Percentiles rank a stretch among this genome's conserved stretches.
Evolutionary conservation across 257 asterid species (phyloP).

Genomic region (Solanum microdontum): DNA sequence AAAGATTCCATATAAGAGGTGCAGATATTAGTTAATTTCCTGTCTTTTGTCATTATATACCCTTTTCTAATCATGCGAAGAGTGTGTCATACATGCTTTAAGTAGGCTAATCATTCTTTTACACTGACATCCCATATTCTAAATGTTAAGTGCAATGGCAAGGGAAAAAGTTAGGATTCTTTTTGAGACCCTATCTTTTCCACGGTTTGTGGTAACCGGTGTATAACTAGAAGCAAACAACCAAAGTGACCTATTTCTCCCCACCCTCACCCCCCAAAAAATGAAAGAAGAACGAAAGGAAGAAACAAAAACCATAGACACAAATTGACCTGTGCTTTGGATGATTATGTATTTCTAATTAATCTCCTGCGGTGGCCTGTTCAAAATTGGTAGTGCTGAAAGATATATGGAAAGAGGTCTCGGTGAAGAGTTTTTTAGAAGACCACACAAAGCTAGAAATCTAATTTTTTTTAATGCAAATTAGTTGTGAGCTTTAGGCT

Average conservation of each 20-base stretch:
- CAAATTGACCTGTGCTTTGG: not conserved
- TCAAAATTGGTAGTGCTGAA: not conserved
- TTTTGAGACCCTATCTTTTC: not conserved
- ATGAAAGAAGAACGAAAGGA: not conserved
- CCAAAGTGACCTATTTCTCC: not conserved
- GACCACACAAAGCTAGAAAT: not conserved
- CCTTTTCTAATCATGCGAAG: not conserved
- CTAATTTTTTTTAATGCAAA: not conserved
- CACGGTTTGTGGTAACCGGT: not conserved
- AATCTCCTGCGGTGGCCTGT: not conserved
- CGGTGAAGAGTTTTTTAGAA: not conserved
- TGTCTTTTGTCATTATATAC: not conserved
- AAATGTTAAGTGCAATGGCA: not conserved
- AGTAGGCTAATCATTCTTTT: not conserved
- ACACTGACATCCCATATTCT: not conserved
- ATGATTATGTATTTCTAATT: not conserved
- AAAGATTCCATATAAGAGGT: conserved; percentile 39
- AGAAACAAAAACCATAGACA: not conserved
- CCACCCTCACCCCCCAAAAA: not conserved
- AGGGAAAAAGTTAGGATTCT: not conserved
- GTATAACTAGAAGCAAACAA: not conserved
- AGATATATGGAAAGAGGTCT: not conserved
- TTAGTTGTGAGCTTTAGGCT: not conserved
- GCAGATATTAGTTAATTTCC: conserved; percentile 1
- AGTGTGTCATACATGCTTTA: not conserved